Percentiles rank a stretch among this genome's conserved stretches.
phyloP scores from a whole-genome alignment of 2,329 filamentous ascomycete genomes.

The Rhinocladiella similis region DNA sequence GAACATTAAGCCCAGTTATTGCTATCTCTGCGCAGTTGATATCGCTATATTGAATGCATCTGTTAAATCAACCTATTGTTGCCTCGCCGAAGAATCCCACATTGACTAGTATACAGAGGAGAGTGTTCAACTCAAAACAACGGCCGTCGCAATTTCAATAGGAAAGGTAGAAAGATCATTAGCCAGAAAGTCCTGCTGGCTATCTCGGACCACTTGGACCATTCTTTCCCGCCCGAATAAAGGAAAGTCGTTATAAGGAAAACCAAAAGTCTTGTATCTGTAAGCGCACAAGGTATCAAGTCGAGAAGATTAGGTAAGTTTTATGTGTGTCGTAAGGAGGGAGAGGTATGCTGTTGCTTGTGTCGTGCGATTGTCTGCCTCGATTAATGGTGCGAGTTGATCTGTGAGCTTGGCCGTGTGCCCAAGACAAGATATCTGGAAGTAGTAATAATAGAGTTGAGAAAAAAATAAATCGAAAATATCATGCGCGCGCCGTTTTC shows the following conservation, averaged over 20 bases:
- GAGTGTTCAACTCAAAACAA: conserved; percentile 2
- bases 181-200: conserved; percentile 10
- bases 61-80: neutral
- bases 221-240: neutral
- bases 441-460: conserved; percentile 1
- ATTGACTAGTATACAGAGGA: conserved; percentile 16
- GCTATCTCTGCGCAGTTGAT: conserved; percentile 3
- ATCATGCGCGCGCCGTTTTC: conserved; percentile 10
- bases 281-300: conserved; percentile 28
- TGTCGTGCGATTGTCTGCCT: neutral
- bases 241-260: conserved; percentile 13
- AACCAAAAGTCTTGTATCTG: conserved; percentile 22
- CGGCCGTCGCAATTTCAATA: conserved; percentile 13
- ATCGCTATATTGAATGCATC: neutral
- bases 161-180: conserved; percentile 4
- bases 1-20: neutral
- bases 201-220: neutral
- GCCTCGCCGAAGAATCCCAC: neutral
- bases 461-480: conserved; percentile 4
- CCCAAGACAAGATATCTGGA: conserved; percentile 9
- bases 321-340: conserved; percentile 16
- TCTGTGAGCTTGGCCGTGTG: neutral
- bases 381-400: neutral
- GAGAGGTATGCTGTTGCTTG: conserved; percentile 7
- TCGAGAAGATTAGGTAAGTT: conserved; percentile 21